Evolutionary conservation across 495 filamentous ascomycete species (phyloP).

Genomic region (Podospora fimiseda): DNA sequence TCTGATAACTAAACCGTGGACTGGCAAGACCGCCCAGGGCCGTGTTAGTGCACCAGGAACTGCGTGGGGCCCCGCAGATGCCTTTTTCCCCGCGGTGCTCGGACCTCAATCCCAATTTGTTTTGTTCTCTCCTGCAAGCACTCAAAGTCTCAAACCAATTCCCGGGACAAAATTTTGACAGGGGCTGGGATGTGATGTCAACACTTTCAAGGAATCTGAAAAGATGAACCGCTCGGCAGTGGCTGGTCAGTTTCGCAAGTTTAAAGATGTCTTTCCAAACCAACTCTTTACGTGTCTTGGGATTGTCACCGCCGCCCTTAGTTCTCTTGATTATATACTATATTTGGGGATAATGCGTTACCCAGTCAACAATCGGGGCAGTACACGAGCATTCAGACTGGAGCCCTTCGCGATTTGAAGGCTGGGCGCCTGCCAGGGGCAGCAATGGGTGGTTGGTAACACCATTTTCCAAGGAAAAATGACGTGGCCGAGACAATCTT

Average conservation of each 20-base stretch:
- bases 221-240: no score
- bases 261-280: no score
- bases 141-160: not conserved
- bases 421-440: not conserved
- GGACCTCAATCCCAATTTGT: constrained; percentile 8
- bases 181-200: no score
- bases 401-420: not conserved
- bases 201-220: no score
- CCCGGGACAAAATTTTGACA: not conserved
- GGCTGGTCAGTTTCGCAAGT: no score
- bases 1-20: no score
- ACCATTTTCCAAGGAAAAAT: constrained; percentile 7
- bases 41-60: not conserved
- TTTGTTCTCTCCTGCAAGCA: constrained; percentile 1
- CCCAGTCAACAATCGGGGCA: constrained; percentile 30
- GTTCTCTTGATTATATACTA: not conserved
- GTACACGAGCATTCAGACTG: constrained; percentile 14
- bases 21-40: not conserved
- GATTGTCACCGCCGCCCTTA: not conserved
- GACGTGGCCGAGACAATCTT: constrained; percentile 10
- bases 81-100: constrained; percentile 8
- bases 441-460: no score
- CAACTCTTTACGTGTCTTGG: no score
- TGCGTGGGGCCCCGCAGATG: no score
- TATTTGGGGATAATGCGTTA: constrained; percentile 26